Conservation (phyloP, 2,329 filamentous ascomycete genomes). For the Verticillium albo-atrum region DNA sequence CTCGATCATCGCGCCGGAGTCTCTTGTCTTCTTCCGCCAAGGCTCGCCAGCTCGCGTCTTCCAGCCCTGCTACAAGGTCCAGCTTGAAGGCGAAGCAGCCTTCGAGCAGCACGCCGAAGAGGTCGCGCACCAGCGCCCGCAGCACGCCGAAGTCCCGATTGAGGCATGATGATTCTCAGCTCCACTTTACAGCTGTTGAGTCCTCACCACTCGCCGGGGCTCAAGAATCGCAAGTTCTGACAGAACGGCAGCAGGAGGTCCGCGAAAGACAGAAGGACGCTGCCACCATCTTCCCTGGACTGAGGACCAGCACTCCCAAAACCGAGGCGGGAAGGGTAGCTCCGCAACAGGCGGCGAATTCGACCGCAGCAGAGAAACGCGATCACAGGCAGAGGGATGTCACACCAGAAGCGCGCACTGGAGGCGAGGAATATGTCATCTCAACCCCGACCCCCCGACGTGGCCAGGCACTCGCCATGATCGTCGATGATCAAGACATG, state of each 20-base stretch:
- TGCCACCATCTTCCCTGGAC: slow-evolving; percentile 59
- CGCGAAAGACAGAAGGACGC: slow-evolving; percentile 67
- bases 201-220: slow-evolving; percentile 48
- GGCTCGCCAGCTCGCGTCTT: slow-evolving; percentile 10
- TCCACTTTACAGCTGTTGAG: slow-evolving; percentile 68
- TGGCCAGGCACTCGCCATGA: slow-evolving; percentile 43
- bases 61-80: slow-evolving; percentile 14
- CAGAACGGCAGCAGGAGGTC: slow-evolving; percentile 75
- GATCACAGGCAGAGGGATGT: slow-evolving; percentile 23
- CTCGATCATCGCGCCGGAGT: slow-evolving; percentile 13
- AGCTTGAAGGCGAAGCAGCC: slow-evolving; percentile 21
- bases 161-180: slow-evolving; percentile 77
- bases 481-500: slow-evolving; percentile 40
- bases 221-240: slow-evolving; percentile 68
- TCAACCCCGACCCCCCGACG: slow-evolving; percentile 59
- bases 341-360: slow-evolving; percentile 5
- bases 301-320: slow-evolving; percentile 49
- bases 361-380: slow-evolving; percentile 5
- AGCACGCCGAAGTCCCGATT: slow-evolving; percentile 42
- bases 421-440: slow-evolving; percentile 48
- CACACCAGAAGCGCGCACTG: slow-evolving; percentile 40
- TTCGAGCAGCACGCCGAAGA: slow-evolving; percentile 16
- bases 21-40: slow-evolving; percentile 5
- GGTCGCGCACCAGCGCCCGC: slow-evolving; percentile 2
- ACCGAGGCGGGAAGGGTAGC: slow-evolving; percentile 7